Evolutionary conservation across 2,329 filamentous ascomycete genomes (phyloP), one percentile per base, ranked within the genome.

Genomic region (Venturia asperata): DNA sequence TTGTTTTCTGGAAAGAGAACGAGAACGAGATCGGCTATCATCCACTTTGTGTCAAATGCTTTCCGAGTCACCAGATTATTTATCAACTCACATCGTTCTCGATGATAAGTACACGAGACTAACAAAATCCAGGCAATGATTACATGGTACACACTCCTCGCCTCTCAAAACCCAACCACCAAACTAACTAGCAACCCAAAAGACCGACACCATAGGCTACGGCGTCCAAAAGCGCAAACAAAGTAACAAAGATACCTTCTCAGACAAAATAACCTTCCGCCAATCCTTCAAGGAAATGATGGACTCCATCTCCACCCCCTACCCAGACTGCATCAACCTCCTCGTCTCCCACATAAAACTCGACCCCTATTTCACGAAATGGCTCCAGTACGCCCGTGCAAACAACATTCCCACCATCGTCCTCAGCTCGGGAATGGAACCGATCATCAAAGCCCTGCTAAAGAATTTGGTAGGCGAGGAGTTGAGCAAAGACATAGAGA

Each of bases 331-430:
- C 78, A 87, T 96, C 73, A 79, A 88, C 67, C 86, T 86, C 66
- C 84, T 97, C 15, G 82, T 89, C 68, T 80, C 88, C 72, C 92
- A 94, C 78, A 92, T 97, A 81, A 85, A 87, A 74, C 83, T 97
- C 61, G 94, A 99, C 78, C 91, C 92, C 0, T 82, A 87, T 70
- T 99, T 97, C 82, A 86, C 85, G 72, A 85, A 89, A 70, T 99
- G 97, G 78, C 93, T 92, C 78, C 78, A 85, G 70, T 99, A 91
- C 90, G 85, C 88, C 41, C 83, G 86, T 68, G 81, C 82, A 68
- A 87, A 93, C 77, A 92, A 96, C 74, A 86, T 97, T 17, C 94
- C 94, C 34, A 89, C 97, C 68, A 92, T 97, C 24, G 90, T 99
- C 27, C 82, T 99, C 42, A 94, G 89, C 68, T 91, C 90, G 56